A percentile compares a stretch with the other conserved stretches of the same genome.
Conservation (phyloP, 352 stramenopile genomes). For the Phytophthora sp. region DNA sequence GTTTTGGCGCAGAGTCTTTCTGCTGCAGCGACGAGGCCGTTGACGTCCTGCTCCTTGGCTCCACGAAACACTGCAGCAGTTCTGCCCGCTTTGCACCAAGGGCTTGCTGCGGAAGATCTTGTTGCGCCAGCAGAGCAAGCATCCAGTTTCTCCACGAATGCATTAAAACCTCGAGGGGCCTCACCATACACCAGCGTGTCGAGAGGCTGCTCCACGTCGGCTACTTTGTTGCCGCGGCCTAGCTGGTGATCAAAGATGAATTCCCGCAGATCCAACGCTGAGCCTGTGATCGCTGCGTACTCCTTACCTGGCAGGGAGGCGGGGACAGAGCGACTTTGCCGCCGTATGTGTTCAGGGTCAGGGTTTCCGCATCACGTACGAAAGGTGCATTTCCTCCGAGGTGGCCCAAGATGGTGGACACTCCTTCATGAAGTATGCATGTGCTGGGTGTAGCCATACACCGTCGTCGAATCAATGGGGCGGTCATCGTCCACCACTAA, state of each 20-base stretch:
- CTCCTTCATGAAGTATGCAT: conserved; percentile 58
- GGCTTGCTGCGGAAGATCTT: background rate
- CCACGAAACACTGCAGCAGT: conserved; percentile 61
- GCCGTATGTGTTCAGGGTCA: conserved; percentile 69
- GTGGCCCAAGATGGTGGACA: conserved; percentile 47
- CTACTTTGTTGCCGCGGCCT: conserved; percentile 66
- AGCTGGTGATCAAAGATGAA: conserved; percentile 67
- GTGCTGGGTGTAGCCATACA: conserved; percentile 37
- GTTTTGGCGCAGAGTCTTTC: conserved; percentile 49
- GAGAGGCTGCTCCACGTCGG: conserved; percentile 46
- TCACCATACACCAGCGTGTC: conserved; percentile 61
- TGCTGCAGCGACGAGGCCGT: conserved; percentile 41
- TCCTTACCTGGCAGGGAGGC: conserved; percentile 40
- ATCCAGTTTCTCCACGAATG: conserved; percentile 45
- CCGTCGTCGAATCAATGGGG: conserved; percentile 36
- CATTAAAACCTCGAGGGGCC: conserved; percentile 44
- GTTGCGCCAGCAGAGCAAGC: conserved; percentile 27
- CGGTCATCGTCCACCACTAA: conserved; percentile 47
- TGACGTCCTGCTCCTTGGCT: conserved; percentile 50
- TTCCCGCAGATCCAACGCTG: conserved; percentile 53
- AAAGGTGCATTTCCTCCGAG: conserved; percentile 64
- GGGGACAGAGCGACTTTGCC: conserved; percentile 42
- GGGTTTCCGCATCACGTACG: conserved; percentile 66
- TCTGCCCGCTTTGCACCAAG: conserved; percentile 47
- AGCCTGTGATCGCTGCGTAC: conserved; percentile 45